Conservation (phyloP, 1,284 basidiomycete genomes). For the Rhodotorula sp. region DNA sequence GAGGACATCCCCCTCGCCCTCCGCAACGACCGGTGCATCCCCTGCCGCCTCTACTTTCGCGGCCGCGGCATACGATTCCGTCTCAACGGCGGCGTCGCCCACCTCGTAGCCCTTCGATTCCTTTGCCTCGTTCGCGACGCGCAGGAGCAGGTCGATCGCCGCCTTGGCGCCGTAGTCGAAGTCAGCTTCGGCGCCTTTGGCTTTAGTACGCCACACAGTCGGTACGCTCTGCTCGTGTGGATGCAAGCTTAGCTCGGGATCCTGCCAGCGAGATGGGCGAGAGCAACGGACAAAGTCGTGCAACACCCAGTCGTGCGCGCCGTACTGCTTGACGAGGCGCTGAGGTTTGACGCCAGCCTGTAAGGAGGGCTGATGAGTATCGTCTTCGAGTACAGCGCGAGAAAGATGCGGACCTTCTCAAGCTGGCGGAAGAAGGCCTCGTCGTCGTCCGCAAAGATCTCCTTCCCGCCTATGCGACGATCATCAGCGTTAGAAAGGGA, state of each 20-base stretch:
- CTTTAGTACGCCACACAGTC: neutral
- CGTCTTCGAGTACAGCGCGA: neutral
- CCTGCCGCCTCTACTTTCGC: neutral
- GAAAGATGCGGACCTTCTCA: conserved; percentile 9
- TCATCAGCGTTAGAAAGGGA: neutral
- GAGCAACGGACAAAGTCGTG: conserved; percentile 9
- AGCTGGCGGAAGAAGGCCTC: conserved; percentile 17
- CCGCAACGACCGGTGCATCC: conserved; percentile 7
- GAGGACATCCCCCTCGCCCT: conserved; percentile 20
- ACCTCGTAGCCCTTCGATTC: neutral
- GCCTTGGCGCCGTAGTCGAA: conserved; percentile 13
- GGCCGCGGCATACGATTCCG: conserved; percentile 2
- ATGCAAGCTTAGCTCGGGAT: too few species aligned
- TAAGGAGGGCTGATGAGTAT: too few species aligned
- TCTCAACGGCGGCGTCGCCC: neutral
- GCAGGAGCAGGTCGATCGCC: neutral
- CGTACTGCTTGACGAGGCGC: conserved; percentile 7
- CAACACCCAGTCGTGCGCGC: conserved; percentile 27
- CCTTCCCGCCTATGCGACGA: conserved; percentile 10
- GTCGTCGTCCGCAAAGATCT: conserved; percentile 33
- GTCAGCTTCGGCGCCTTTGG: neutral
- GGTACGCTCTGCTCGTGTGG: neutral
- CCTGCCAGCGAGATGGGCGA: neutral
- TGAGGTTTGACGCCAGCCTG: conserved; percentile 28
- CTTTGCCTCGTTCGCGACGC: neutral